Base-by-base conservation (phyloP, 805 yeast species). In the Metschnikowia kunwiensis region DNA sequence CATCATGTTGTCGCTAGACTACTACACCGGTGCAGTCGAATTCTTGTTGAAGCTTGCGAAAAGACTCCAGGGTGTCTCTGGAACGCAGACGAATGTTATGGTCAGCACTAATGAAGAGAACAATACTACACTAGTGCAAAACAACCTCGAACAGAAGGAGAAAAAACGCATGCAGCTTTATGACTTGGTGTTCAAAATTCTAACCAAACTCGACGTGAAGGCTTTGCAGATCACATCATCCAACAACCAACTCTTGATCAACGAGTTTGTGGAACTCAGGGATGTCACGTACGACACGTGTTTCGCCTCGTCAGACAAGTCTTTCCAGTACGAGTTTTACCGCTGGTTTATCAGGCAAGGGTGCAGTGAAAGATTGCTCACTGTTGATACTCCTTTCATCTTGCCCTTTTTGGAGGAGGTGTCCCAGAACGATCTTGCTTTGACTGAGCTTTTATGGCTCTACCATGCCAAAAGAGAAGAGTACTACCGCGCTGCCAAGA, bases 261-360 rank as follows among this genome's bases (percentile, higher is more conserved):
- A 72, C 25, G 80, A 77, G 35, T 71, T 74, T 45, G 65, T 74
- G 13, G 77, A 76, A 42, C 59, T 82, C 17, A 74, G 94, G 48
- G 86, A 85, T 49, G 70, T 77, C 27, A 77, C 93, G 21, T 89
- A 89, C 57, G 73, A 75, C 7, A 72, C 82, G 12, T 86, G 93
- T 38, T 78, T 88, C 51, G 74, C 75, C 12, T 80, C 81, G 35
- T 70, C 75, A 29, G 97, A 93, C 55, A 85, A 82, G 52, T 58
- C 79, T n/a, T 93, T 93, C 72, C 98, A 93, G 47, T 87, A 81
- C 61, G 85, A 86, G 46, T 75, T 93, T 46, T 93, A 93, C 59
- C 91, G 86, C 57, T 93, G 97, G 97, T 80, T 87, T 49, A 81
- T 87, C 22, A 63, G 71, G 28, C 86, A 85, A 53, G 89, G 86